Conservation (phyloP, 345 rosid genomes). For the Euphorbia lathyris region DNA sequence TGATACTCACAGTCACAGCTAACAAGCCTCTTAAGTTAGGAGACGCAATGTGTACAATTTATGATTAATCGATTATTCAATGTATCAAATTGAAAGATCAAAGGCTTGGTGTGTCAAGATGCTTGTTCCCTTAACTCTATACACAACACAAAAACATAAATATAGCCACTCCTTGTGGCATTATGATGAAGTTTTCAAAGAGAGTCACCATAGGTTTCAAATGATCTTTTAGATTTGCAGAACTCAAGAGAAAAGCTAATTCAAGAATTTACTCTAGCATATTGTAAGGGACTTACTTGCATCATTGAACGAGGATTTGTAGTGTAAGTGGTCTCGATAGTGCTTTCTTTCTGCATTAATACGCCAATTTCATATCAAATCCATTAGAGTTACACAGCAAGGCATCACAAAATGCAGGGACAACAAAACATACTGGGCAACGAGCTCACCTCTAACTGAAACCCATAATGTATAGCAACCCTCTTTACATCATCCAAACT, state of each 20-base stretch:
- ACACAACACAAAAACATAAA: neutral
- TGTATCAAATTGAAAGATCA: too few species aligned
- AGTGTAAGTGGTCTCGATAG: conserved; percentile 81
- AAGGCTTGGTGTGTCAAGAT: too few species aligned
- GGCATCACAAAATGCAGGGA: neutral
- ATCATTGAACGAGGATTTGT: conserved; percentile 85
- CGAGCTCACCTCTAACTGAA: conserved; percentile 58
- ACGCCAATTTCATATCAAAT: neutral
- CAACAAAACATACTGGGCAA: neutral
- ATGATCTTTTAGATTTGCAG: neutral
- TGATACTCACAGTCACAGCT: too few species aligned
- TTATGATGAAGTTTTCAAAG: neutral
- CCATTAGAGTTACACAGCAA: neutral
- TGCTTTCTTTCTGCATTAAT: conserved; percentile 63
- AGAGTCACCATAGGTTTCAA: neutral
- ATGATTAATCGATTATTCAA: too few species aligned
- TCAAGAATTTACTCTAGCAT: neutral
- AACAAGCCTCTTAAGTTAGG: too few species aligned
- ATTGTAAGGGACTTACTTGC: conserved; percentile 55
- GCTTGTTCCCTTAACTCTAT: neutral
- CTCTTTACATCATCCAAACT: conserved; percentile 93
- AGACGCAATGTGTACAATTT: too few species aligned
- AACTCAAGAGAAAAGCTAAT: neutral
- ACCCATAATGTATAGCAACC: conserved; percentile 73
- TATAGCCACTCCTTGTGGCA: neutral